Evolutionary conservation across 1,139 yeast species (phyloP).

Genomic region (Yamadazyma taylorii): DNA sequence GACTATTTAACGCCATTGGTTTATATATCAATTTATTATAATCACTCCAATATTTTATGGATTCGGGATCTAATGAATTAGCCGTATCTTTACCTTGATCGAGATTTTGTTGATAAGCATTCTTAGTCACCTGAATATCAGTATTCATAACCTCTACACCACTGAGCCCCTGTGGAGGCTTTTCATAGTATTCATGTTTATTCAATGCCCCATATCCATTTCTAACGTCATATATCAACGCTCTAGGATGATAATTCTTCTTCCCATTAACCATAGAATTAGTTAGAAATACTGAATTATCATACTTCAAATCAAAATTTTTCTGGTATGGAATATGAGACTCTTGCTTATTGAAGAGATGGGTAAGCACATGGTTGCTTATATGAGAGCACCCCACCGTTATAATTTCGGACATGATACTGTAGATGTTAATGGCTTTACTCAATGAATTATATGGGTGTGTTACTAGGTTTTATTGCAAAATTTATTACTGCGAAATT

Average conservation of each 20-base stretch:
- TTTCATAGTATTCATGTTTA: slow-evolving; percentile 49
- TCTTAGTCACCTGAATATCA: slow-evolving; percentile 28
- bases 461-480: no score
- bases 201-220: slow-evolving; percentile 66
- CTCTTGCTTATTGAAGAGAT: slow-evolving; percentile 79
- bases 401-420: slow-evolving; percentile 78
- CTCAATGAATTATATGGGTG: no score
- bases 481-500: no score
- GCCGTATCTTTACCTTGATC: slow-evolving; percentile 45
- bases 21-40: slow-evolving; percentile 67
- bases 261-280: slow-evolving; percentile 40
- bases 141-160: slow-evolving; percentile 18
- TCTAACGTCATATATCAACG: slow-evolving; percentile 71
- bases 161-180: slow-evolving; percentile 1
- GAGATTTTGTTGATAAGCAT: slow-evolving; percentile 60
- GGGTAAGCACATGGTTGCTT: slow-evolving; percentile 74
- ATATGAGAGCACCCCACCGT: slow-evolving; percentile 69
- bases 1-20: slow-evolving; percentile 56
- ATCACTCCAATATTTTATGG: slow-evolving; percentile 78
- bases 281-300: slow-evolving; percentile 31
- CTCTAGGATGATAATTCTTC: slow-evolving; percentile 75
- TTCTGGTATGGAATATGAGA: slow-evolving; percentile 56
- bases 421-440: no score
- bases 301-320: slow-evolving; percentile 26
- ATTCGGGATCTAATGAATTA: slow-evolving; percentile 31